These are phyloP conservation scores for Ascochyta koolunga DNA, from an alignment of 2,329 filamentous ascomycete genomes.

Conservation along the genomic window DNA sequence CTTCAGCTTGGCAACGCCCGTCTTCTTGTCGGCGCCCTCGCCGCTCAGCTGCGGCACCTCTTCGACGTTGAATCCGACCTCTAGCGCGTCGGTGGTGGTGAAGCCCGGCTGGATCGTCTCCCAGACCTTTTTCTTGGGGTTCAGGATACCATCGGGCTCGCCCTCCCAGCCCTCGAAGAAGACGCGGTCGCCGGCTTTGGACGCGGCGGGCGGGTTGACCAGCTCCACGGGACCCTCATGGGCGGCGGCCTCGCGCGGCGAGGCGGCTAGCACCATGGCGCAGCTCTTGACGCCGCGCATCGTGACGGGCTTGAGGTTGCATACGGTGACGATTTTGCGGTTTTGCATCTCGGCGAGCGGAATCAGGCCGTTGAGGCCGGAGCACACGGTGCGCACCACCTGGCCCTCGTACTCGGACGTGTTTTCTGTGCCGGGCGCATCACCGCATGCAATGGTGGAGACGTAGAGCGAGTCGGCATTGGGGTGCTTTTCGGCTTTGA, in stretches of 20 bases:
- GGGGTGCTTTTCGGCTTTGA: slow-evolving; percentile 93
- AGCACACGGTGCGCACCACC: slow-evolving; percentile 93
- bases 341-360: slow-evolving; percentile 96
- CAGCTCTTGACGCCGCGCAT: slow-evolving; percentile 87
- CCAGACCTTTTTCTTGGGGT: slow-evolving; percentile 99
- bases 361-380: slow-evolving; percentile 89
- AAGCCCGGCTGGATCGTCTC: slow-evolving; percentile 96
- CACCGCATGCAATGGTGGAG: slow-evolving; percentile 92
- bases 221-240: slow-evolving; percentile 93
- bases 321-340: slow-evolving; percentile 92
- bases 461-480: slow-evolving; percentile 97
- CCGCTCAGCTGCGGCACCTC: slow-evolving; percentile 78
- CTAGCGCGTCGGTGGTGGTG: slow-evolving; percentile 79
- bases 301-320: slow-evolving; percentile 98
- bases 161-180: slow-evolving; percentile 95
- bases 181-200: slow-evolving; percentile 83
- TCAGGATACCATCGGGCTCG: slow-evolving; percentile 89
- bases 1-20: slow-evolving; percentile 66
- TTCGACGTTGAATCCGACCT: slow-evolving; percentile 84
- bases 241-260: slow-evolving; percentile 76
- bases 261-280: slow-evolving; percentile 95
- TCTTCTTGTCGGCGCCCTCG: slow-evolving; percentile 65
- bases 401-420: slow-evolving; percentile 91
- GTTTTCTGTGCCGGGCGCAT: slow-evolving; percentile 83
- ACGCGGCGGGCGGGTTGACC: slow-evolving; percentile 78